phyloP scores from a whole-genome alignment of 352 stramenopile species.

The Hyaloperonospora brassicae region DNA sequence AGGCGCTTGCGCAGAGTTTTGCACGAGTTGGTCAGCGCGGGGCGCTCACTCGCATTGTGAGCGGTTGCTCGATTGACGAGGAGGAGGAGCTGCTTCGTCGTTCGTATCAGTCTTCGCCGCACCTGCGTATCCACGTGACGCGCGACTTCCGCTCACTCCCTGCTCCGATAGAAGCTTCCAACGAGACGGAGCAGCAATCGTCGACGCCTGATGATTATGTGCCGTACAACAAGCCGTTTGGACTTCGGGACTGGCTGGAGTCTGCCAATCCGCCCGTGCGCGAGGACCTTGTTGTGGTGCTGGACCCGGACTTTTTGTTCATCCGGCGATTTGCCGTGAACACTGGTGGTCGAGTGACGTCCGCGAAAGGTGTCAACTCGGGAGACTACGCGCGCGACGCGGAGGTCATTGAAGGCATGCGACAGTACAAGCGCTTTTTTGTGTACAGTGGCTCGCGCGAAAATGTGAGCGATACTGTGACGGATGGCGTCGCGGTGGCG shows the following conservation, averaged over 20 bases:
- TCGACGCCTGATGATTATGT: constrained; percentile 38
- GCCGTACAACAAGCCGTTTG: constrained; percentile 67
- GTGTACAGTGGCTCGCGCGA: constrained; percentile 56
- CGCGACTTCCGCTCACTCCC: constrained; percentile 41
- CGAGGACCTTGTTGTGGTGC: constrained; percentile 48
- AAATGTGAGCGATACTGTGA: constrained; percentile 37
- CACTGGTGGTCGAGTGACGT: constrained; percentile 45
- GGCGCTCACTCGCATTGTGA: constrained; percentile 60
- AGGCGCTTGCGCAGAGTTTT: constrained; percentile 62
- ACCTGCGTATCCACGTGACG: constrained; percentile 50
- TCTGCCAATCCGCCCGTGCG: constrained; percentile 52
- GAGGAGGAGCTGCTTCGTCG: constrained; percentile 35
- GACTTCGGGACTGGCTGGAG: constrained; percentile 60
- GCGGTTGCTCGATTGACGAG: constrained; percentile 42
- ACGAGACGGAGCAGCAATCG: constrained; percentile 17
- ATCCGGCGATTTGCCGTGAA: constrained; percentile 56
- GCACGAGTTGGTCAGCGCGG: constrained; percentile 47
- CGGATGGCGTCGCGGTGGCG: constrained; percentile 38
- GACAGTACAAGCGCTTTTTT: constrained; percentile 77
- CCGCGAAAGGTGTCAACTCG: constrained; percentile 42
- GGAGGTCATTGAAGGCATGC: constrained; percentile 65
- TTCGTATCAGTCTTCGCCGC: constrained; percentile 27
- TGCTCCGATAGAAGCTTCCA: constrained; percentile 17
- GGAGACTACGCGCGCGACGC: constrained; percentile 46
- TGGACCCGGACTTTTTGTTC: constrained; percentile 74